Base-by-base conservation (phyloP, 192 early-diverging fungal genomes). In the Backusella tarrabulga region DNA sequence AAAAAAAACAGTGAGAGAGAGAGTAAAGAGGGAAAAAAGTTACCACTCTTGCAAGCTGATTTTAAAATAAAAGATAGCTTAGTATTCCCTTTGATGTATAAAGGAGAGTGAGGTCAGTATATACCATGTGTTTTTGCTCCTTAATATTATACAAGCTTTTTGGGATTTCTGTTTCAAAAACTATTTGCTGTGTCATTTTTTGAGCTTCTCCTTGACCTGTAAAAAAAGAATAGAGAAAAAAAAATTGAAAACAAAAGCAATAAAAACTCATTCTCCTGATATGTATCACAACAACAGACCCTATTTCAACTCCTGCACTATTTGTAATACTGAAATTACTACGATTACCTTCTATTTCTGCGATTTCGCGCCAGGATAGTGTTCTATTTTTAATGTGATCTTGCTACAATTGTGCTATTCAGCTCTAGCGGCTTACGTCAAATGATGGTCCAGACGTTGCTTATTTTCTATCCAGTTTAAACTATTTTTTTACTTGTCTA, bases 331-430 rank as follows among this genome's bases (percentile, higher is more conserved):
- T 63, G 56, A 7, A 63, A 63, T 63, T 29, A 29, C 56, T 63
- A 63, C 23, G 21, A 23, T 63, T 63, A 63, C 23, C 21, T 63
- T 63, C 56, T 63, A 63, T 63, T 63, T 63, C 56, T 26, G 56
- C 56, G 56, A 63, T 63, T 63, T 63, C 56, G 56, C 56, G 56
- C 56, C 56, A 63, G 56, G 56, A 63, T 63, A 63, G 56, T 63
- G 56, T 26, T 63, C 56, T 63, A 63, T 63, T 63, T 63, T 63
- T 63, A 63, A 63, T 63, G 26, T 63, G 29, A 63, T 63, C 23
- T 63, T 29, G 56, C 56, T 63, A 63, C 26, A 8, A 29, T 29
- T 63, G 56, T 63, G 56, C 56, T 29, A 63, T 63, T 63, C 56
- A 29, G 23, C 3, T 63, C 56, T 63, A 63, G 56, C 11, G 23